Conservation (phyloP, 805 yeast species). For the Grigorovia humatica region DNA sequence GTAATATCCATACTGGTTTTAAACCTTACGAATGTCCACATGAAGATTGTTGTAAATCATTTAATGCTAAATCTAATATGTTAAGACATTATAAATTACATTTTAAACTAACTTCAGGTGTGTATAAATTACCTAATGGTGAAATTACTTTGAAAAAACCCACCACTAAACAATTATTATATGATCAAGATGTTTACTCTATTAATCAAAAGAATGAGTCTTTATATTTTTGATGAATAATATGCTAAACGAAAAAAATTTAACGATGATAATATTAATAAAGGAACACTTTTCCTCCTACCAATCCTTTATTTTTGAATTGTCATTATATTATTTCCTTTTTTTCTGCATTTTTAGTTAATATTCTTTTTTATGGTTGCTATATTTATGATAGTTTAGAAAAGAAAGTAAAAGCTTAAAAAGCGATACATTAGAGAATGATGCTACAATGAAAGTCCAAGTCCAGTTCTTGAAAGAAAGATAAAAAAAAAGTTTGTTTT, state of each 20-base stretch:
- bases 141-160: conserved; percentile 11
- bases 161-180: conserved; percentile 11
- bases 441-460: no score
- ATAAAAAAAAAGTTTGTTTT: no score
- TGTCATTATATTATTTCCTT: not conserved
- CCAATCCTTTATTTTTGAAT: not conserved
- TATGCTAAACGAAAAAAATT: not conserved
- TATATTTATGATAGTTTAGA: not conserved
- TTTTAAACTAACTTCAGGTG: conserved; percentile 10
- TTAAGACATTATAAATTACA: conserved; percentile 23
- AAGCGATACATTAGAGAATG: not conserved
- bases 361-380: not conserved
- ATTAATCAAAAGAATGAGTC: not conserved
- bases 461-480: no score
- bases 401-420: not conserved
- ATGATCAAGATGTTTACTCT: not conserved
- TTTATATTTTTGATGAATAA: not conserved
- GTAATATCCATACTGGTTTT: conserved; percentile 78
- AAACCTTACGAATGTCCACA: conserved; percentile 63
- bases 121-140: conserved; percentile 13
- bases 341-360: no score
- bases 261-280: no score
- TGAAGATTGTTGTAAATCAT: conserved; percentile 55
- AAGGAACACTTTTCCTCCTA: not conserved
- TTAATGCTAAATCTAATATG: conserved; percentile 30